phyloP scores from a whole-genome alignment of 176 grass and related monocot species.

The Saccharum officinarum region DNA sequence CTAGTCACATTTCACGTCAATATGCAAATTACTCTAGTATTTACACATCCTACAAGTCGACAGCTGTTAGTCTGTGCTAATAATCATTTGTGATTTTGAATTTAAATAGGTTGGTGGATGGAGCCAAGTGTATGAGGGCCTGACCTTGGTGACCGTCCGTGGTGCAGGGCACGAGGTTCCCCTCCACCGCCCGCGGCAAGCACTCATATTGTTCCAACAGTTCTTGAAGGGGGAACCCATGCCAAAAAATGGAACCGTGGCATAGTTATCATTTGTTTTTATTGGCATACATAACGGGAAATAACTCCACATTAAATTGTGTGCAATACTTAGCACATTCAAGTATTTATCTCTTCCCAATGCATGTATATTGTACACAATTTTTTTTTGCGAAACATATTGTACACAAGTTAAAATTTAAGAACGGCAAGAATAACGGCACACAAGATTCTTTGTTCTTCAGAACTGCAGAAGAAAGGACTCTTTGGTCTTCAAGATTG shows the following conservation, averaged over 20 bases:
- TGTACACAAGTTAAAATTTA: background rate
- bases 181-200: slow-evolving; percentile 31
- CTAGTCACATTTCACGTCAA: background rate
- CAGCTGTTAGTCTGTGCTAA: background rate
- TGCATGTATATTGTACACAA: background rate
- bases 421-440: background rate
- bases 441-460: background rate
- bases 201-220: slow-evolving; percentile 12
- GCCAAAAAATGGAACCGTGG: background rate
- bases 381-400: background rate
- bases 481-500: no score
- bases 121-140: slow-evolving; percentile 40
- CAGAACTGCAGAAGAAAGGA: no score
- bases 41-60: background rate
- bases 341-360: background rate
- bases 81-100: background rate
- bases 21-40: background rate
- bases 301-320: background rate
- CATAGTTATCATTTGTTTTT: background rate
- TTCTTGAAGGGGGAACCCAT: slow-evolving; percentile 24
- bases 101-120: slow-evolving; percentile 41
- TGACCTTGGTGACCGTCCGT: slow-evolving; percentile 26
- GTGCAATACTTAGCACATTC: background rate
- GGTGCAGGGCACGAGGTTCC: slow-evolving; percentile 31
- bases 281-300: background rate